phyloP scores from a whole-genome alignment of 805 yeast species.

The Cyberlindnera suaveolens region DNA sequence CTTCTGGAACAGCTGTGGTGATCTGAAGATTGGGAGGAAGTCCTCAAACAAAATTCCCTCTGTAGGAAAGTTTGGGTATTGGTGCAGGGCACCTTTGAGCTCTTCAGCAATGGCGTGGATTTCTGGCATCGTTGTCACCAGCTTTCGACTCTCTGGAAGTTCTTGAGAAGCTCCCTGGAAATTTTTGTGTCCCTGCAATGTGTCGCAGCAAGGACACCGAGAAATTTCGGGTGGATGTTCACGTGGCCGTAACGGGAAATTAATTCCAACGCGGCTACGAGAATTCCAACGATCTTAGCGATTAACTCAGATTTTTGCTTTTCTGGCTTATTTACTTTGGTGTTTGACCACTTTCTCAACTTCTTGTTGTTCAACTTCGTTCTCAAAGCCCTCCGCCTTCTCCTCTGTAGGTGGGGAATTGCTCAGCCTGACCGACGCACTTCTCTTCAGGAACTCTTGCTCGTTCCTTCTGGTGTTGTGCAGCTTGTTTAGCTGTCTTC shows the following conservation, averaged over 20 bases:
- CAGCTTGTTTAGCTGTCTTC: constrained; percentile 28
- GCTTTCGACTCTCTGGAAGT: background rate
- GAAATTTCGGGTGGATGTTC: too few species aligned
- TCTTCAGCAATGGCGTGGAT: constrained; percentile 33
- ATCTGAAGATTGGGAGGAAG: constrained; percentile 87
- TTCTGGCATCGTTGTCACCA: constrained; percentile 9
- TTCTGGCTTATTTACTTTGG: background rate
- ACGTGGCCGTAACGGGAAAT: too few species aligned
- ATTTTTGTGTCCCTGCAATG: too few species aligned
- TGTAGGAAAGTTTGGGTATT: constrained; percentile 90
- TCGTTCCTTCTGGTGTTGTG: constrained; percentile 22
- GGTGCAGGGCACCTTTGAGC: constrained; percentile 50
- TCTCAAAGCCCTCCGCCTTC: background rate
- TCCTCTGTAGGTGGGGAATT: background rate
- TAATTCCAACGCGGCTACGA: too few species aligned
- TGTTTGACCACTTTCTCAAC: background rate
- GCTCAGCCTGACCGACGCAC: constrained; percentile 4
- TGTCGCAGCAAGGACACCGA: too few species aligned
- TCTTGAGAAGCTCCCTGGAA: too few species aligned
- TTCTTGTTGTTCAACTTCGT: background rate
- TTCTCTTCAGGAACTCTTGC: constrained; percentile 12
- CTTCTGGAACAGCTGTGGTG: constrained; percentile 75
- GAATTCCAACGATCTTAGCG: too few species aligned
- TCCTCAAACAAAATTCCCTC: constrained; percentile 95
- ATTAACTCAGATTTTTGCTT: background rate